Base-by-base conservation (phyloP, 306 rosid species). In the Vicia villosa region DNA sequence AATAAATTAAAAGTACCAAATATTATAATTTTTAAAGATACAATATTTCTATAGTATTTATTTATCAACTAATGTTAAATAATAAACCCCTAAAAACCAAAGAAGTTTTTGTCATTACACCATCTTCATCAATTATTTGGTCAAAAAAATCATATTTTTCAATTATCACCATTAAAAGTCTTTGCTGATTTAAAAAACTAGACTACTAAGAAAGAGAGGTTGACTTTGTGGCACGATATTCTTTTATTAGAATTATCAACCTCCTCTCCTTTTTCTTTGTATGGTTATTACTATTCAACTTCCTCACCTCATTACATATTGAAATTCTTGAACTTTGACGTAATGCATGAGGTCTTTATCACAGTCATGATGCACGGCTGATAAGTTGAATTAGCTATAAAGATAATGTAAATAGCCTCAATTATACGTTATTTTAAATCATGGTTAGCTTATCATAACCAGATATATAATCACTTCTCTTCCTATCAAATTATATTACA, bases 391-490 rank as follows among this genome's bases (percentile, higher is more conserved):
- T 1, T 13, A 49, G 15, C 59, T 60, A 71, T 30, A 71, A 26
- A 24, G 55, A 49, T 49, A 49, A 49, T 49, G 34, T 34, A 46
- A 58, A 43, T 45, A 15, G 2, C 14, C 42, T 70, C 46, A 59
- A 60, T 32, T 61, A 46, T 69, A 40, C 12, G 45, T 34, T 10
- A 12, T 19, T 59, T 58, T 34, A 34, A 61, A 14, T 36, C 28
- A 61, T 72, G 32, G 28, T 12, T 20, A 14, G 51, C 77, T 49
- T 72, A 72, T 72, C 77, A 61, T 3, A 72, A 10, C 17, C 6
- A 3, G 32, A 7, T 45, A 16, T 19, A 71, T 60, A 60, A 30
- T 19, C 50, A 30, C 15, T 45, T 46, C 5, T 30, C 37, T 5
- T 59, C 60, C 26, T 36, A 34, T 46, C 68, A 61, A 45, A 20